Evolutionary conservation across 208 protist species (phyloP), one percentile per base, ranked within the genome.

Genomic region (Herpetomonas tarakana): DNA sequence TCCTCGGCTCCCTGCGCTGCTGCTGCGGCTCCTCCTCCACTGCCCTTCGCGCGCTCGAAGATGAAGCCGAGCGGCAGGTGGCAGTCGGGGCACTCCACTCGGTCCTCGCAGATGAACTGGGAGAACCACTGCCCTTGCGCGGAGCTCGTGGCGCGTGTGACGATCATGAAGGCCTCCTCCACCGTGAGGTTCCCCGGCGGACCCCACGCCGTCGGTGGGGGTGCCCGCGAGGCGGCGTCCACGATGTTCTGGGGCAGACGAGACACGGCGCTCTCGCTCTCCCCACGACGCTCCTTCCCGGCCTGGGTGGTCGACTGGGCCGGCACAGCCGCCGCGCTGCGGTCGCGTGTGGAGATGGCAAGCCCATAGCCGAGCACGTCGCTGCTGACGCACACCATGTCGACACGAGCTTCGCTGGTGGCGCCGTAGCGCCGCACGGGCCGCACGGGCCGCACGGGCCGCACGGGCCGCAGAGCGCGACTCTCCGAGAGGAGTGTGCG

Each of bases 51-150:
- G 44, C 49, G 47, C 7, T 69, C 52, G 71, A 90, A 93, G 7
- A 93, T 28, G 35, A 83, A 93, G 2, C 82, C 86, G 2, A 93
- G 71, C 0, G 73, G 67, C 27, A 88, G 63, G 49, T 93, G 86
- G 70, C 86, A 93, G 49, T 93, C 86, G 0, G 86, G 80, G 47
- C 86, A 93, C 56, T 93, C 77, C 24, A 88, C 68, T 3, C 77
- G 70, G 18, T 71, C 49, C 26, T 49, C 53, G 47, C 76, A 87
- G 19, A 51, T 62, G 65, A 84, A 93, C 27, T 60, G 58, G 4
- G 67, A 60, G 62, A 93, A 93, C 86, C 86, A 93, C 50, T 73
- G 74, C 46, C 52, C 76, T 4, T 66, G 65, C 19, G 79, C 71
- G 22, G 82, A 84, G 45, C 72, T 65, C 21, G 86, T 93, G 51